Conservation (phyloP, 2,329 filamentous ascomycete genomes). For the Aspergillus sp. region DNA sequence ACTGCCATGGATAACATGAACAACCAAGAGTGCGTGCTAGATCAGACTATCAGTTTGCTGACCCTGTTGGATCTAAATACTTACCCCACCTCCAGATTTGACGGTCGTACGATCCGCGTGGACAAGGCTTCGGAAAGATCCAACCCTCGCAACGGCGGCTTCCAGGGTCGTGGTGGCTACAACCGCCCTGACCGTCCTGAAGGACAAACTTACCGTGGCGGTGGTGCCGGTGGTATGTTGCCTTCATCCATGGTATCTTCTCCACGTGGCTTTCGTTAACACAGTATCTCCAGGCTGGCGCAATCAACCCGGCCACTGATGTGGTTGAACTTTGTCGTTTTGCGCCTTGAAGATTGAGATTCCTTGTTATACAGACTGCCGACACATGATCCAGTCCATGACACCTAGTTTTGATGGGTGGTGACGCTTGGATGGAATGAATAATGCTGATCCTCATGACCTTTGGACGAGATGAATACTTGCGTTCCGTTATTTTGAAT, state of each 20-base stretch:
- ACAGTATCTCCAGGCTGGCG: conserved; percentile 8
- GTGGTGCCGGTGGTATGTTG: conserved; percentile 21
- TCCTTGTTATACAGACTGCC: conserved; percentile 8
- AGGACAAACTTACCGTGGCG: conserved; percentile 37
- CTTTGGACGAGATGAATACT: conserved; percentile 7
- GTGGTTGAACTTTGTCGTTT: not conserved
- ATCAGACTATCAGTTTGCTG: not conserved
- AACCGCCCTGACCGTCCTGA: conserved; percentile 43
- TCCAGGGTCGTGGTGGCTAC: conserved; percentile 47
- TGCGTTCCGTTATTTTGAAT: conserved; percentile 8
- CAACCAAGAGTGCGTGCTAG: conserved; percentile 65
- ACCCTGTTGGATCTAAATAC: not conserved
- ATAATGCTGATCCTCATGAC: conserved; percentile 8
- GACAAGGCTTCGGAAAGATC: conserved; percentile 88
- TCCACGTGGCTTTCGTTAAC: conserved; percentile 2
- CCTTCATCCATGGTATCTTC: not conserved
- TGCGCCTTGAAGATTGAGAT: conserved; percentile 1
- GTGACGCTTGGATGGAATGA: conserved; percentile 9
- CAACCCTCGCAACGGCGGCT: conserved; percentile 55
- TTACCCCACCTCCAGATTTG: conserved; percentile 62
- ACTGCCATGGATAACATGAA: conserved; percentile 45
- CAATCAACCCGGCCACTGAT: conserved; percentile 4
- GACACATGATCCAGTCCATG: conserved; percentile 10
- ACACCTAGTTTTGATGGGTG: conserved; percentile 11
- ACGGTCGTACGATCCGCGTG: conserved; percentile 90